Evolutionary conservation across 306 rosid genomes (phyloP).

Genomic region (Cucumis cinereus): DNA sequence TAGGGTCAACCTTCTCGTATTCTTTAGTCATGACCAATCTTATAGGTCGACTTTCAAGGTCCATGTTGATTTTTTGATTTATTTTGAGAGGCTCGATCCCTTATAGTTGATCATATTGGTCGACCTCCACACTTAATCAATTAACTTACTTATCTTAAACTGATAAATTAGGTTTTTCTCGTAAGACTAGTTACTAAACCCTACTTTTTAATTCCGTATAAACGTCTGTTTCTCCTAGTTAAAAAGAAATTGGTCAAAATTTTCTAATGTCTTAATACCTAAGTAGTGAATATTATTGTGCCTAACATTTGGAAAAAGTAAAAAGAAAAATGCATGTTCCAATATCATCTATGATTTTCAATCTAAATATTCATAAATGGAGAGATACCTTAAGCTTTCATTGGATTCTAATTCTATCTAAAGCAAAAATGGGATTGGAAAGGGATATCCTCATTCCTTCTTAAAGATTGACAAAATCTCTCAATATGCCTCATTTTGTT

Average conservation of each 20-base stretch:
- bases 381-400: neutral
- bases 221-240: neutral
- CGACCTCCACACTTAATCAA: no score
- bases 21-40: no score
- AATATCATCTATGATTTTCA: neutral
- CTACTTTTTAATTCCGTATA: no score
- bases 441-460: neutral
- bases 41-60: no score
- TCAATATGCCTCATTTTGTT: neutral
- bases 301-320: neutral
- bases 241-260: neutral
- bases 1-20: no score
- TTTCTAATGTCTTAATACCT: neutral
- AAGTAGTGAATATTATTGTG: slow-evolving; percentile 5
- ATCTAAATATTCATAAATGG: neutral
- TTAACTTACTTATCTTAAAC: no score
- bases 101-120: no score
- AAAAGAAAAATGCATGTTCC: neutral
- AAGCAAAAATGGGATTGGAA: neutral
- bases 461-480: neutral
- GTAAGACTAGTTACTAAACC: no score
- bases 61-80: no score
- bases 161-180: no score
- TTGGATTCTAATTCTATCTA: neutral
- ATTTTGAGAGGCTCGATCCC: no score